Conservation (phyloP, 2,329 filamentous ascomycete genomes). For the Talaromyces rugulosus region DNA sequence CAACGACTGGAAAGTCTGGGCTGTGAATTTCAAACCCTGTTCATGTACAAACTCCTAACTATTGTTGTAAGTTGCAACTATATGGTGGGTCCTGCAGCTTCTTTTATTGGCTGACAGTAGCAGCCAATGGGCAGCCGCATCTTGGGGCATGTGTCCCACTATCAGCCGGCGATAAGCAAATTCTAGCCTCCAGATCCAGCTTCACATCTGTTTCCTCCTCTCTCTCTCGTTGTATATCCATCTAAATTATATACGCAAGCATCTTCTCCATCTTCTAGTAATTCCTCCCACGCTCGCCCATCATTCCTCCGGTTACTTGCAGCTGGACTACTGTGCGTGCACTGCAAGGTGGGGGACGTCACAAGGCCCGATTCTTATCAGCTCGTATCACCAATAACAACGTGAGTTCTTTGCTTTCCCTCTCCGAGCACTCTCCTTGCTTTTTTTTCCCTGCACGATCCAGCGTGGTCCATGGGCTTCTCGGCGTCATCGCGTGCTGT, state of each 20-base stretch:
- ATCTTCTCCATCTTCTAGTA: background rate
- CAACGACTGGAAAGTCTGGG: too few species aligned
- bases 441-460: slow-evolving; percentile 9
- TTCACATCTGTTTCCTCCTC: background rate
- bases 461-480: slow-evolving; percentile 1
- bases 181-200: background rate
- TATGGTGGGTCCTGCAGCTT: too few species aligned
- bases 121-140: background rate
- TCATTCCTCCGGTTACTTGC: background rate
- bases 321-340: background rate
- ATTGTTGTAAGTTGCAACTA: too few species aligned
- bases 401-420: slow-evolving; percentile 6
- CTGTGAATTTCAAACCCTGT: too few species aligned
- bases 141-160: background rate
- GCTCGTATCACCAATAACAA: slow-evolving; percentile 6
- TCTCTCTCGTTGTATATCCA: background rate
- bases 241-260: background rate
- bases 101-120: background rate
- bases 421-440: background rate
- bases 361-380: slow-evolving; percentile 10
- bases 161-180: background rate
- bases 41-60: too few species aligned
- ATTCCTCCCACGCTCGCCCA: background rate
- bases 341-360: slow-evolving; percentile 10
- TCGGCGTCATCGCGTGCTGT: slow-evolving; percentile 3